phyloP scores from a whole-genome alignment of 1,284 basidiomycete species.

The Mycena citricolor region DNA sequence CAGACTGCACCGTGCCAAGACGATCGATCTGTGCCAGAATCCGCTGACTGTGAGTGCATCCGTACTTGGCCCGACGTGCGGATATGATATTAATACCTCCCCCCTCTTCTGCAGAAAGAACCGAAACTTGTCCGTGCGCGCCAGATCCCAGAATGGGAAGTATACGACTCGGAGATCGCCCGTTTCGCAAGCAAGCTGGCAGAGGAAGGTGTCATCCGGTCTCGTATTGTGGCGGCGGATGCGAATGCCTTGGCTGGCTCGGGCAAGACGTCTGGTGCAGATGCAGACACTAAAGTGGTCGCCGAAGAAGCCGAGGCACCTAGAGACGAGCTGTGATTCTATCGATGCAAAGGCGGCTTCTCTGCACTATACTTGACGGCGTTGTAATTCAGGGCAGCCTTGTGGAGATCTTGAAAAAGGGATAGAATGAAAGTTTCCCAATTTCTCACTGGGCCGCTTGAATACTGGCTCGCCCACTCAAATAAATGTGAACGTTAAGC shows the following conservation, averaged over 20 bases:
- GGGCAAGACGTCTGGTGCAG: no score
- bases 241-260: constrained; percentile 69
- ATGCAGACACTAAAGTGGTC: no score
- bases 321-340: no score
- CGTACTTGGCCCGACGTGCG: neutral
- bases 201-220: constrained; percentile 63
- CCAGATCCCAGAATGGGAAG: constrained; percentile 97
- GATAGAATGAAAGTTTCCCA: no score
- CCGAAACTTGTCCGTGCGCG: constrained; percentile 92
- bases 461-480: no score
- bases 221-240: constrained; percentile 66
- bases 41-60: constrained; percentile 72
- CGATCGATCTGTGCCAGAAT: constrained; percentile 92
- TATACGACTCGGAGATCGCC: constrained; percentile 82
- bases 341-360: no score
- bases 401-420: no score
- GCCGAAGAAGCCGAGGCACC: no score
- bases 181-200: constrained; percentile 69
- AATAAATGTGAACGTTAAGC: no score
- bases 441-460: no score
- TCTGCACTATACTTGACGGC: no score
- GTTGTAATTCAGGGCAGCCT: no score
- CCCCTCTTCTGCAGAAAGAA: constrained; percentile 69
- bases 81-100: neutral
- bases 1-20: constrained; percentile 77